Base-by-base conservation (phyloP, 352 stramenopile genomes). In the Phytophthora nicotianae region DNA sequence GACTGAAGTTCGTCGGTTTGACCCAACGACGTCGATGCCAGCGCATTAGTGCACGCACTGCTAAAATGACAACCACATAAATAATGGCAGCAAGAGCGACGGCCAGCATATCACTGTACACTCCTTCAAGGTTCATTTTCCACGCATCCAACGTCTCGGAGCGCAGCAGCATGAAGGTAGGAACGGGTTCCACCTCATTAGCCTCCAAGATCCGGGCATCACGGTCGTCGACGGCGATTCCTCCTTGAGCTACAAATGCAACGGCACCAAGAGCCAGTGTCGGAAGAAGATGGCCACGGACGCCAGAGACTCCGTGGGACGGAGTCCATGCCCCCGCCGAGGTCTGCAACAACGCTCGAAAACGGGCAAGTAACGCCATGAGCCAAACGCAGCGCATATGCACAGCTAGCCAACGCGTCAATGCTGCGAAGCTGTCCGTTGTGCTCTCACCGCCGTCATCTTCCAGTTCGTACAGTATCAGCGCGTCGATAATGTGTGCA, bases 51-150 rank as follows among this genome's bases (percentile, higher is more conserved):
- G 52, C 75, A 21, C 68, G 70, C 23, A 74, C 16, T 16, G 37
- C 20, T 27, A 81, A 33, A 20, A 76, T 57, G 5, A 62, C 43
- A 9, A 75, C 24, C 11, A 79, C 57, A 43, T 86, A 86, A 16
- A 71, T 70, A 21, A 72, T 58, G 0, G 59, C 60, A n/a, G 74
- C 80, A 40, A 86, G 66, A 42, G 53, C 62, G 24, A 86, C 53
- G n/a, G 74, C 65, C 21, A 83, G 48, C 23, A 79, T 66, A 37
- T 83, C 76, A 51, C 75, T 81, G 68, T 81, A 86, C 40, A 81
- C 61, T 11, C 76, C 76, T 46, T 77, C 74, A 3, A 79, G 68
- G 42, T 83, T 83, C 74, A 83, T 86, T 47, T 86, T 86, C 76
- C 76, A 86, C 16, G 62, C 70, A 51, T 86, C 76, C 24, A 83